phyloP scores from a whole-genome alignment of 2,329 filamentous ascomycete genomes.

The Lizonia empirigonia region DNA sequence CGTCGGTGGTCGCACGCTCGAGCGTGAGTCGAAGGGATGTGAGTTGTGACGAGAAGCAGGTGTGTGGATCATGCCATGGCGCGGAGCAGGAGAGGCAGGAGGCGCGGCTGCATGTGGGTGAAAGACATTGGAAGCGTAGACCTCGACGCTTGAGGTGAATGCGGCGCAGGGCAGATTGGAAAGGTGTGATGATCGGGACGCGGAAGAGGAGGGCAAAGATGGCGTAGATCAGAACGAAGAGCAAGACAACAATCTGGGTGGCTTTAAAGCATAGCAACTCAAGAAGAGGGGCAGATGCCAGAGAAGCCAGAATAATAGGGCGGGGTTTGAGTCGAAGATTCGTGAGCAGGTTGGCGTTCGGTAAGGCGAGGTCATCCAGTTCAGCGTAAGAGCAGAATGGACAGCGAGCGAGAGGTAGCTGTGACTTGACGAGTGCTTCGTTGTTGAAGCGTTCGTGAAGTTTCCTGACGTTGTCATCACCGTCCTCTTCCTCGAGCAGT shows the following conservation, averaged over 20 bases:
- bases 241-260: conserved; percentile 62
- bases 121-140: conserved; percentile 77
- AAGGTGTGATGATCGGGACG: conserved; percentile 45
- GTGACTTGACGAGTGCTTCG: conserved; percentile 74
- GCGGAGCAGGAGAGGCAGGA: conserved; percentile 86
- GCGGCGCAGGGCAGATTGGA: conserved; percentile 67
- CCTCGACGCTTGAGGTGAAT: conserved; percentile 73
- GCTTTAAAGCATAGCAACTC: conserved; percentile 38
- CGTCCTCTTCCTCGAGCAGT: conserved; percentile 71
- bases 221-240: conserved; percentile 53
- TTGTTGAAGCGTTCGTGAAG: conserved; percentile 81
- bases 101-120: conserved; percentile 67
- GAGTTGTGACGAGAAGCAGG: conserved; percentile 80
- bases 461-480: conserved; percentile 72
- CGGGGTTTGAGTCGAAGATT: conserved; percentile 38
- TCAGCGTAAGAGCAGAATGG: conserved; percentile 94
- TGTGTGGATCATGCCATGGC: conserved; percentile 84
- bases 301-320: conserved; percentile 36
- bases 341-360: conserved; percentile 32
- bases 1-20: conserved; percentile 90
- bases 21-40: conserved; percentile 82
- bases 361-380: conserved; percentile 62
- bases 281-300: conserved; percentile 38
- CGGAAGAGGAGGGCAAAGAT: conserved; percentile 28
- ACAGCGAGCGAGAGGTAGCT: conserved; percentile 78